Base-by-base conservation (phyloP, 2,329 filamentous ascomycete genomes). In the Aspergillus sp. region DNA sequence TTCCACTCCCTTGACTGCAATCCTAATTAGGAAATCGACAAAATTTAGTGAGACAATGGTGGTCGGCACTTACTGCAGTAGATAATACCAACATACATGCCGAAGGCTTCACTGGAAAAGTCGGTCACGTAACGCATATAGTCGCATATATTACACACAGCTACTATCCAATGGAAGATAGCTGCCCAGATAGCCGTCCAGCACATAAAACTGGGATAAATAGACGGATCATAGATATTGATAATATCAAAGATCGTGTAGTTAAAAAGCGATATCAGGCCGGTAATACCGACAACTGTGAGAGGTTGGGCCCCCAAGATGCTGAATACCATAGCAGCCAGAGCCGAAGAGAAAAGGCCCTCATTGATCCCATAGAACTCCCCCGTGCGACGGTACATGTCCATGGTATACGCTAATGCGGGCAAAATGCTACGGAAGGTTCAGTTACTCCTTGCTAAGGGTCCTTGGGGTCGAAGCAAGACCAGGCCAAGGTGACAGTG, bases 221-320 rank as follows among this genome's bases (percentile, higher is more conserved):
- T 71, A 1, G 71, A 63, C 3, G 78, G 76, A 40, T 83, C 80
- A 59, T 84, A 79, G 12, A 72, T 72, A 25, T 68, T 70, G 46
- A 84, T 75, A 52, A 85, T 85, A 58, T 85, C 81, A 68, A 82
- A 85, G 60, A 84, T 84, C 21, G 83, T 86, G 64, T 83, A 85
- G 66, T 85, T 84, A 75, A 86, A 85, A 0, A 82, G 66, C 2
- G 77, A 79, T 40, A 83, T 82, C 25, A 82, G 68, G 59, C 83
- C 83, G 5, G 82, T 84, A 40, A 85, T 80, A 5, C 83, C 83
- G n/a, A 85, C 82, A 17, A 85, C 82, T 3, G 81, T 84, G 41
- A 85, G 68, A 0, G 83, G 83, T 64, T 85, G 82, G 31, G 77
- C 80, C 21, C 76, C 76, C 3, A 84, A 64, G 6, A 80, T 64